Evolutionary conservation across 192 early-diverging fungal species (phyloP).

Genomic region (Gonapodya sp.): DNA sequence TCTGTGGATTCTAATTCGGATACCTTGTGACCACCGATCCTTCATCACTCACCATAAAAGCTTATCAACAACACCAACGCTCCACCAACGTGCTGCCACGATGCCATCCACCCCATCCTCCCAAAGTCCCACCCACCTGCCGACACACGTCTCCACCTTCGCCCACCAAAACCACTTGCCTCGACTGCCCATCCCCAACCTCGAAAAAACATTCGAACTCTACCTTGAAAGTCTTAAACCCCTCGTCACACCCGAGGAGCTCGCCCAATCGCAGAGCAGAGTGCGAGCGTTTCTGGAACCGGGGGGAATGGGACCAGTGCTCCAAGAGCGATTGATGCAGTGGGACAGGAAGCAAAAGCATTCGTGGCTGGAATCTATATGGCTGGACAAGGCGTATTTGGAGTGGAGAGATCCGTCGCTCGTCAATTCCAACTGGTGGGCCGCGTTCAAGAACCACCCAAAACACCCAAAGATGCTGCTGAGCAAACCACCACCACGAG

Average conservation of each 20-base stretch:
- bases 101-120: no score
- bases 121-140: no score
- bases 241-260: neutral
- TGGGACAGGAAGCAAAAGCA: neutral
- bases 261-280: neutral
- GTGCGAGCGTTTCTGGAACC: neutral
- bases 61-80: no score
- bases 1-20: no score
- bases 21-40: no score
- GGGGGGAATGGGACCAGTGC: neutral
- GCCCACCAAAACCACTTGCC: conserved; percentile 62
- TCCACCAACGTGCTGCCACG: no score
- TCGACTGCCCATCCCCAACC: conserved; percentile 73
- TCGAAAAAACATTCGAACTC: conserved; percentile 63
- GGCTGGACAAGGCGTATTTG: conserved; percentile 4
- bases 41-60: no score
- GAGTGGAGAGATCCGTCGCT: neutral
- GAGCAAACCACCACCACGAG: neutral
- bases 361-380: conserved; percentile 1
- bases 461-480: neutral
- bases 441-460: neutral
- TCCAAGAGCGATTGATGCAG: neutral
- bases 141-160: conserved; percentile 29
- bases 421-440: conserved; percentile 7
- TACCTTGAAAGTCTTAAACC: conserved; percentile 47